Evolutionary conservation across 2,329 filamentous ascomycete species (phyloP).

Genomic region (Colletotrichum liriopes): DNA sequence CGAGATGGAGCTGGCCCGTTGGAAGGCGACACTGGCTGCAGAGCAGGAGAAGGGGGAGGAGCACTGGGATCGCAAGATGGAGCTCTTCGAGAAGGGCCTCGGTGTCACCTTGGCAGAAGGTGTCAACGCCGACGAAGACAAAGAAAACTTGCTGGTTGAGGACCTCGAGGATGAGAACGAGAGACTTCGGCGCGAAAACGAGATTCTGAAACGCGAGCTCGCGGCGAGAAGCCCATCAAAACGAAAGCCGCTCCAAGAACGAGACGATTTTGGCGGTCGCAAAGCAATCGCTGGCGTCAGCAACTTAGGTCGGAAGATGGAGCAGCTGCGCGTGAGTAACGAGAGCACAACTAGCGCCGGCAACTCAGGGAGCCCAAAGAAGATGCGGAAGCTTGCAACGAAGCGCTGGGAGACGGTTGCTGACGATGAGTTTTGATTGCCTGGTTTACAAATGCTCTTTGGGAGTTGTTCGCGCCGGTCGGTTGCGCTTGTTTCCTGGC

Average conservation of each 20-base stretch:
- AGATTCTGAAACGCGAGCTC: slow-evolving; percentile 77
- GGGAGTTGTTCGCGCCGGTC: slow-evolving; percentile 8
- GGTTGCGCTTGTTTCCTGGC: slow-evolving; percentile 23
- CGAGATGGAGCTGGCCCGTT: slow-evolving; percentile 82
- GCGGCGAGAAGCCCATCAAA: slow-evolving; percentile 75
- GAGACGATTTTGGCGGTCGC: slow-evolving; percentile 61
- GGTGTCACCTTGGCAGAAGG: slow-evolving; percentile 54
- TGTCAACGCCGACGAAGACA: slow-evolving; percentile 65
- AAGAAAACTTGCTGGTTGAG: slow-evolving; percentile 75
- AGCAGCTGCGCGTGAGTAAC: slow-evolving; percentile 65
- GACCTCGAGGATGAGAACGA: slow-evolving; percentile 81
- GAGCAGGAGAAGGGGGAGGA: slow-evolving; percentile 87
- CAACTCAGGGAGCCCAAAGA: slow-evolving; percentile 65
- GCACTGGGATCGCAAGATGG: slow-evolving; percentile 91
- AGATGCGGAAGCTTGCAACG: slow-evolving; percentile 64
- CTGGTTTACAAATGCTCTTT: neutral
- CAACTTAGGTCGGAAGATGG: slow-evolving; percentile 62
- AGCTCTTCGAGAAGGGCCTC: slow-evolving; percentile 69
- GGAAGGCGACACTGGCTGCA: slow-evolving; percentile 83
- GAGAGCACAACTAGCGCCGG: slow-evolving; percentile 50
- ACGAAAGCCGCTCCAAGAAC: slow-evolving; percentile 68
- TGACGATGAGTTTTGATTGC: slow-evolving; percentile 51
- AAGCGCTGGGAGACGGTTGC: slow-evolving; percentile 66
- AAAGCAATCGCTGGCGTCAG: slow-evolving; percentile 51
- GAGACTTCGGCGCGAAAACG: slow-evolving; percentile 75